Conservation (phyloP, 2,329 filamentous ascomycete genomes). For the Neophaeococcomyces mojaviensis region DNA sequence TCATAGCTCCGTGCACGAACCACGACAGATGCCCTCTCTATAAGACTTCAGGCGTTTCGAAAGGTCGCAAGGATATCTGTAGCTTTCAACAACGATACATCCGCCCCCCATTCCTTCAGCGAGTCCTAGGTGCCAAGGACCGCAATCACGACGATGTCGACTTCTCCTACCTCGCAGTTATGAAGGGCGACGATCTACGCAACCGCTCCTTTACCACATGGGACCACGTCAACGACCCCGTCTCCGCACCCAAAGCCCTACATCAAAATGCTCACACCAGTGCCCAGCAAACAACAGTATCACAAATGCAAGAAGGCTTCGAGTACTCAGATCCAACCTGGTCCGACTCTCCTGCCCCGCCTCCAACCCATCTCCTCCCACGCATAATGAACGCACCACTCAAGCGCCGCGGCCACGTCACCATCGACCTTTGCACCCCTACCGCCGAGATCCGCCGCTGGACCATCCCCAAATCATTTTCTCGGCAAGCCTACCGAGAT, state of each 20-base stretch:
- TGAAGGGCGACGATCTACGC: constrained; percentile 62
- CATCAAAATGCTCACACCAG: constrained; percentile 5
- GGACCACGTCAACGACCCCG: constrained; percentile 13
- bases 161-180: constrained; percentile 82
- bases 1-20: constrained; percentile 69
- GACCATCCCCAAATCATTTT: constrained; percentile 78
- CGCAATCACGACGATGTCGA: constrained; percentile 84
- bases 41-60: constrained; percentile 56
- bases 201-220: constrained; percentile 23
- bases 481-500: constrained; percentile 77
- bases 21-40: constrained; percentile 89
- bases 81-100: constrained; percentile 85
- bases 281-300: constrained; percentile 11
- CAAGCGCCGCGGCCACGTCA: constrained; percentile 82
- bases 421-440: constrained; percentile 84
- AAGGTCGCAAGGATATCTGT: constrained; percentile 80
- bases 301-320: constrained; percentile 12
- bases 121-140: constrained; percentile 57
- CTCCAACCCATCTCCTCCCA: constrained; percentile 49
- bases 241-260: constrained; percentile 12
- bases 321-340: constrained; percentile 15
- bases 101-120: constrained; percentile 72
- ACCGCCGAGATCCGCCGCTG: constrained; percentile 81
- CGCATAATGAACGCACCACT: constrained; percentile 71
- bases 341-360: constrained; percentile 10